phyloP scores from a whole-genome alignment of 2,329 filamentous ascomycete genomes.

The Teratosphaeria pseudoeucalypti region DNA sequence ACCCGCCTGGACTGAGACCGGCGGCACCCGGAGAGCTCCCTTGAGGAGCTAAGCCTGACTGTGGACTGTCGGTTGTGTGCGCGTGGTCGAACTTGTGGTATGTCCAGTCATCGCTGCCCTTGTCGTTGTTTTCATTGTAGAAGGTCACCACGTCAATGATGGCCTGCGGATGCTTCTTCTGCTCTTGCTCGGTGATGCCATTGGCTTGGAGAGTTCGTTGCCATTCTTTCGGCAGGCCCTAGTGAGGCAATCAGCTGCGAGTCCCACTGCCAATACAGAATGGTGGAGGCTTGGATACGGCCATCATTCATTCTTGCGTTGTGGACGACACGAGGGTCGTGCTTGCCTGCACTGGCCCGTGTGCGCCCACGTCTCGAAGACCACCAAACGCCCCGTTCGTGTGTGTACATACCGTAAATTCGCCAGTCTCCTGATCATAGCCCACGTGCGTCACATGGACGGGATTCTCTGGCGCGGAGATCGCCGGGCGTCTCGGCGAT shows the following conservation, averaged over 20 bases:
- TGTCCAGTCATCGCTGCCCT: constrained; percentile 70
- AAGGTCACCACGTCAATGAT: constrained; percentile 94
- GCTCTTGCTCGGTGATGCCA: constrained; percentile 91
- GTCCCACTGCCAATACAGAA: neutral
- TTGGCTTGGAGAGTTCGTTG: constrained; percentile 90
- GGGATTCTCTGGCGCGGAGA: constrained; percentile 95
- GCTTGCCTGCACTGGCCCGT: constrained; percentile 1
- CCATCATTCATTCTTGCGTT: neutral
- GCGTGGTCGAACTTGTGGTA: constrained; percentile 96
- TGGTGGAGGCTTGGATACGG: neutral
- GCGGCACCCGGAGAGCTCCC: constrained; percentile 8
- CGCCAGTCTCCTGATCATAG: constrained; percentile 89
- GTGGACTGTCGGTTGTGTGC: constrained; percentile 42
- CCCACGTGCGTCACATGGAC: constrained; percentile 97
- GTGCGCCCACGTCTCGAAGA: neutral
- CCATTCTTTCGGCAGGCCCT: constrained; percentile 95
- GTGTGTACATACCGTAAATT: constrained; percentile 68
- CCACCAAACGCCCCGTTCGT: neutral
- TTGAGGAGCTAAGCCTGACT: constrained; percentile 19
- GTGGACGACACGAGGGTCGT: neutral
- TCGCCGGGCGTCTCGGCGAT: constrained; percentile 80
- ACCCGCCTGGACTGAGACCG: constrained; percentile 35
- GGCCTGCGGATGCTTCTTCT: constrained; percentile 89
- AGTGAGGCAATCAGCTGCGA: neutral
- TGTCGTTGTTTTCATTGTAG: constrained; percentile 87